These are phyloP conservation scores for Ceratobasidium sp. DNA, from an alignment of 1,284 basidiomycete genomes.

Conservation along the genomic window DNA sequence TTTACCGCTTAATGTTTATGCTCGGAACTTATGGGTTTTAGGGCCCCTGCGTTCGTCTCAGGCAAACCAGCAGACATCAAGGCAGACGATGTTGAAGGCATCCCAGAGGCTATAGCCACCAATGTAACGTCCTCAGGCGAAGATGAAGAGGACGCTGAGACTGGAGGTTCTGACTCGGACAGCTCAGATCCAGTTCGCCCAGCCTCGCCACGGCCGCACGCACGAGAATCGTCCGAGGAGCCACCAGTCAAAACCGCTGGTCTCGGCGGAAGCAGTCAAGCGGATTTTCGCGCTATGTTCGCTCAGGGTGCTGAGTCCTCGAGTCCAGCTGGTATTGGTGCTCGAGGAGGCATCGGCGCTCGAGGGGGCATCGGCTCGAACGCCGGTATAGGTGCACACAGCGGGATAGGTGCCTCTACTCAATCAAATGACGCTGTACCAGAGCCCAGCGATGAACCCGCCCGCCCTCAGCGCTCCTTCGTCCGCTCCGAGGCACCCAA, in stretches of 20 bases:
- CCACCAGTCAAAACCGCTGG: constrained; percentile 47
- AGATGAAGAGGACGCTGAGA: constrained; percentile 54
- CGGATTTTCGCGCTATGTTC: constrained; percentile 50
- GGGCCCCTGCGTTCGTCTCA: constrained; percentile 72
- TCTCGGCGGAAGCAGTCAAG: constrained; percentile 51
- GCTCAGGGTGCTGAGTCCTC: constrained; percentile 47
- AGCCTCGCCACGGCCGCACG: constrained; percentile 65
- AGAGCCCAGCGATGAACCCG: constrained; percentile 50
- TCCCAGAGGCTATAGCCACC: constrained; percentile 15
- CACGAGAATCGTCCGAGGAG: constrained; percentile 51
- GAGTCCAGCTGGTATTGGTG: constrained; percentile 7
- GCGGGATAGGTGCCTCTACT: constrained; percentile 53
- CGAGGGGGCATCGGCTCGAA: constrained; percentile 26
- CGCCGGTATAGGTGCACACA: constrained; percentile 48
- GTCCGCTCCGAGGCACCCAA: constrained; percentile 61
- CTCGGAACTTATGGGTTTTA: constrained; percentile 46
- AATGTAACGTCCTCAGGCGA: constrained; percentile 47
- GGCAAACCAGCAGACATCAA: constrained; percentile 50
- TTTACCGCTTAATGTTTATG: constrained; percentile 43
- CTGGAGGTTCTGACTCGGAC: neutral
- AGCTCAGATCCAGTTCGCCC: constrained; percentile 52
- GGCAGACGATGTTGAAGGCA: constrained; percentile 51
- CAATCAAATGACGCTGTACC: constrained; percentile 54
- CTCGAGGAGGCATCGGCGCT: constrained; percentile 36
- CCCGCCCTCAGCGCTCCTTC: constrained; percentile 63